These are phyloP conservation scores for Irpex sp. DNA, from an alignment of 1,284 basidiomycete species.

Conservation along the genomic window DNA sequence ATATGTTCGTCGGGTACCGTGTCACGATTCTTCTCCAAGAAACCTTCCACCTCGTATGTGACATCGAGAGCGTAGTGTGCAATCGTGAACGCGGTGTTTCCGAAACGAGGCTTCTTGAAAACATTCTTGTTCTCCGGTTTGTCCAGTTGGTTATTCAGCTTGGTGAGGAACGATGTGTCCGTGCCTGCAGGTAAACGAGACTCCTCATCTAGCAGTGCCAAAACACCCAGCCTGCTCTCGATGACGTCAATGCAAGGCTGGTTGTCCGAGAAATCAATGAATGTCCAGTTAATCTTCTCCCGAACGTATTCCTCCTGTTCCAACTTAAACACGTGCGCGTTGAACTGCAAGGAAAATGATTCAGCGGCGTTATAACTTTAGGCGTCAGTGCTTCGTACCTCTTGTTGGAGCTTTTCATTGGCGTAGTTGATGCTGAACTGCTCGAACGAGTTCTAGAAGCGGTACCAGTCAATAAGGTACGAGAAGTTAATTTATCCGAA, in stretches of 20 bases:
- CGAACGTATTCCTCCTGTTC: constrained; percentile 99
- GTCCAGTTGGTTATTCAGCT: constrained; percentile 84
- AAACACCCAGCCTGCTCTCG: constrained; percentile 94
- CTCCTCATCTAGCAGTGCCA: constrained; percentile 96
- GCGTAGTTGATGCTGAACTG: constrained; percentile 99
- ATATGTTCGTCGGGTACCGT: constrained; percentile 99
- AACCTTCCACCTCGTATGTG: constrained; percentile 97
- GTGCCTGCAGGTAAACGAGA: constrained; percentile 94
- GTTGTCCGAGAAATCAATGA: constrained; percentile 99
- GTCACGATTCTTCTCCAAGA: constrained; percentile 98
- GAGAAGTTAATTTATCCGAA: too few species aligned
- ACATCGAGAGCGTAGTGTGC: constrained; percentile 98
- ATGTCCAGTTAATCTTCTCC: constrained; percentile 99
- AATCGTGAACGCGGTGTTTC: constrained; percentile 95
- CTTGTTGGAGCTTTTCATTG: constrained; percentile 96
- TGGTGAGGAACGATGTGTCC: constrained; percentile 91
- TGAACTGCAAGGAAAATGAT: constrained; percentile 58
- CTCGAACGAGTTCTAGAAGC: constrained; percentile 87
- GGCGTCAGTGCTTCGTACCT: constrained; percentile 44
- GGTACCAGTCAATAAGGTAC: neutral
- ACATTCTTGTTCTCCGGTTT: constrained; percentile 87
- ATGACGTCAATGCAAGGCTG: constrained; percentile 99
- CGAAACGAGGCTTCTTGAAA: constrained; percentile 98
- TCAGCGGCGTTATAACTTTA: neutral
- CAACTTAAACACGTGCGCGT: constrained; percentile 98